A percentile compares a stretch with the other conserved stretches of the same genome.
These are phyloP conservation scores for Xanthoceras sorbifolium DNA, from an alignment of 345 rosid genomes.

Conservation along the genomic window DNA sequence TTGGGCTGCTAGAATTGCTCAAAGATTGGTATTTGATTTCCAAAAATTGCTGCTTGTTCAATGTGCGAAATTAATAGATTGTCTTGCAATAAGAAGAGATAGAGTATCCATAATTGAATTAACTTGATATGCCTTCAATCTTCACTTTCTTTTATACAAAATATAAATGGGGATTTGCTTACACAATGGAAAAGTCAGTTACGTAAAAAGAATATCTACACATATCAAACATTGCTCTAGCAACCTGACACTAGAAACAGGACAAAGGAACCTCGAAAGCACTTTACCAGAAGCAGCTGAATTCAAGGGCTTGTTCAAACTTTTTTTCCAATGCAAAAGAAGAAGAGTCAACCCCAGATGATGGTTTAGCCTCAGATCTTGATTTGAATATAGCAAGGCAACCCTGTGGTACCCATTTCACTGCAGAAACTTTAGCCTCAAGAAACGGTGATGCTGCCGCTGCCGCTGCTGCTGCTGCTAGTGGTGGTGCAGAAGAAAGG, in stretches of 20 bases:
- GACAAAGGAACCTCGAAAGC: background rate
- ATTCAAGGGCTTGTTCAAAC: constrained; percentile 48
- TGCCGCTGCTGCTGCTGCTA: constrained; percentile 14
- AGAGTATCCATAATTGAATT: no score
- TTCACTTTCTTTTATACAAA: constrained; percentile 43
- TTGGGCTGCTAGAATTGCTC: no score
- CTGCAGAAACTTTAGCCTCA: constrained; percentile 18
- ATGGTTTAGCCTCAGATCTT: constrained; percentile 7
- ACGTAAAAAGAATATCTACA: background rate
- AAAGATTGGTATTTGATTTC: no score
- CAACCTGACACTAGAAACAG: background rate
- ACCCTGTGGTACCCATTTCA: constrained; percentile 26
- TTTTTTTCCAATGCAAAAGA: constrained; percentile 36
- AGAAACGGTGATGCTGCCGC: constrained; percentile 1
- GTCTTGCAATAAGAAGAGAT: no score
- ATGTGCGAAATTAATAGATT: no score
- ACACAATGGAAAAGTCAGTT: background rate
- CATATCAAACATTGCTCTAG: background rate
- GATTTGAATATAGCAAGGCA: constrained; percentile 5
- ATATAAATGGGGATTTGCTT: background rate
- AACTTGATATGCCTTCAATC: constrained; percentile 32
- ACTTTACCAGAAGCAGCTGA: constrained; percentile 41
- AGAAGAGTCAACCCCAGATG: constrained; percentile 10
- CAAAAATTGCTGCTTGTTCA: no score
- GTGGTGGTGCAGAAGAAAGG: constrained; percentile 9